These are phyloP conservation scores for Coniella lustricola DNA, from an alignment of 2,329 filamentous ascomycete species.

Conservation along the genomic window DNA sequence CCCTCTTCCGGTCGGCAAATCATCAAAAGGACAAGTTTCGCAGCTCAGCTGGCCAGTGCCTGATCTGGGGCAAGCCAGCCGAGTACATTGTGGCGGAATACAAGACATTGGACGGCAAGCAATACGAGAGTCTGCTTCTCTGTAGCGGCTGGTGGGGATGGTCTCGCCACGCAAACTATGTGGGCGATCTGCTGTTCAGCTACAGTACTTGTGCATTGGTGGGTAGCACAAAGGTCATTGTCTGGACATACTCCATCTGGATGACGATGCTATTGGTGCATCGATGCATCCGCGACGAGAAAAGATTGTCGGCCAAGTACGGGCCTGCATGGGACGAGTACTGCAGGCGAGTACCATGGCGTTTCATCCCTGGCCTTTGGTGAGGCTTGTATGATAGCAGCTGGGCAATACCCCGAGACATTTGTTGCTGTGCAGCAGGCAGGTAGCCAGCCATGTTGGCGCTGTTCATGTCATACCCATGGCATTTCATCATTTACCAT, in stretches of 20 bases:
- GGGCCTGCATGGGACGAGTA: constrained; percentile 37
- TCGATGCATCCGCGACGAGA: constrained; percentile 38
- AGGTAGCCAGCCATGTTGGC: too few relatives aligned
- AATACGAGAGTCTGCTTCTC: constrained; percentile 22
- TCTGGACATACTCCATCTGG: constrained; percentile 39
- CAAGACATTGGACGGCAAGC: constrained; percentile 33
- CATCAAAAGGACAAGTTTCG: constrained; percentile 37
- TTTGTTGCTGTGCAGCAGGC: too few relatives aligned
- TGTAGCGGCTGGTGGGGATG: constrained; percentile 1
- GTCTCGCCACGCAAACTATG: neutral
- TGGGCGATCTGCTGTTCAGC: constrained; percentile 15
- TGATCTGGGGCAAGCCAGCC: constrained; percentile 36
- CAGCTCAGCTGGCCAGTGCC: constrained; percentile 30
- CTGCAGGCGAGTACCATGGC: constrained; percentile 33
- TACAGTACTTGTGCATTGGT: constrained; percentile 36
- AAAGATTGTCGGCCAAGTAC: constrained; percentile 37
- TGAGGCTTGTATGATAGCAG: neutral
- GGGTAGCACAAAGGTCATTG: constrained; percentile 30
- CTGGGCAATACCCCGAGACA: too few relatives aligned
- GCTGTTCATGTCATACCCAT: too few relatives aligned
- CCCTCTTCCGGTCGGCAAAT: constrained; percentile 38
- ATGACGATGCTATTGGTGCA: constrained; percentile 38
- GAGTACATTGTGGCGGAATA: constrained; percentile 32
- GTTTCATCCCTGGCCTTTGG: constrained; percentile 27
- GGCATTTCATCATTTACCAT: too few relatives aligned